phyloP scores from a whole-genome alignment of 2,329 filamentous ascomycete genomes.

The Escovopsis weberi region DNA sequence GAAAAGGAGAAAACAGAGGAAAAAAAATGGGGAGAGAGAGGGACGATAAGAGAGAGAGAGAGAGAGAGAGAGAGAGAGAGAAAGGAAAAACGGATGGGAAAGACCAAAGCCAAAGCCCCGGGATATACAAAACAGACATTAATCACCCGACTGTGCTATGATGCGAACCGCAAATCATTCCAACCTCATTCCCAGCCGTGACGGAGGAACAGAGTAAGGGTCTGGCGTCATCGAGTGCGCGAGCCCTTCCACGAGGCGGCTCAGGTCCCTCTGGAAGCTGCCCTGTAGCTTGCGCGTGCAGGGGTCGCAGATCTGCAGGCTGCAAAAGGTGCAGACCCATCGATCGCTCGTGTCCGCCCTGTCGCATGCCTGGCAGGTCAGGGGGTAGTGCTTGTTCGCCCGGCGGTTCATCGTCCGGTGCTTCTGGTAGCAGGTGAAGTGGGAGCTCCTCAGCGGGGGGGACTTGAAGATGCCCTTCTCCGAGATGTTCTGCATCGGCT shows the following conservation, averaged over 20 bases:
- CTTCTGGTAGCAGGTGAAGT: conserved; percentile 31
- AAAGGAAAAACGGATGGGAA: too few species aligned
- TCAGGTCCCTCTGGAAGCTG: conserved; percentile 27
- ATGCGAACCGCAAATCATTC: too few species aligned
- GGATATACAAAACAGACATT: too few species aligned
- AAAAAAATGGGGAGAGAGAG: too few species aligned
- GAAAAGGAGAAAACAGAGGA: too few species aligned
- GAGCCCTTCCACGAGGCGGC: conserved; percentile 22
- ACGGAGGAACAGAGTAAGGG: conserved; percentile 8
- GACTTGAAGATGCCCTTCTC: conserved; percentile 27
- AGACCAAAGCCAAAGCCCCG: too few species aligned
- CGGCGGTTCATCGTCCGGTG: conserved; percentile 35
- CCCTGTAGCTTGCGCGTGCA: conserved; percentile 29
- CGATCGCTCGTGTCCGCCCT: conserved; percentile 29
- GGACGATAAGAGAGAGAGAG: too few species aligned
- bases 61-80: too few species aligned
- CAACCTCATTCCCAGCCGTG: conserved; percentile 10
- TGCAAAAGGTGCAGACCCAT: conserved; percentile 35
- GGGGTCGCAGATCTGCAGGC: conserved; percentile 34
- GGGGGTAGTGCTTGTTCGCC: conserved; percentile 33
- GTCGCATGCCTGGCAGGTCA: conserved; percentile 39
- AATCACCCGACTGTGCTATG: too few species aligned
- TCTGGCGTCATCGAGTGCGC: conserved; percentile 3
- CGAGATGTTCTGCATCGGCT: conserved; percentile 13
- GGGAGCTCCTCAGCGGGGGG: conserved; percentile 27